phyloP scores from a whole-genome alignment of 225 moss, liverwort and hornwort species.

The Physcomitrium patens region DNA sequence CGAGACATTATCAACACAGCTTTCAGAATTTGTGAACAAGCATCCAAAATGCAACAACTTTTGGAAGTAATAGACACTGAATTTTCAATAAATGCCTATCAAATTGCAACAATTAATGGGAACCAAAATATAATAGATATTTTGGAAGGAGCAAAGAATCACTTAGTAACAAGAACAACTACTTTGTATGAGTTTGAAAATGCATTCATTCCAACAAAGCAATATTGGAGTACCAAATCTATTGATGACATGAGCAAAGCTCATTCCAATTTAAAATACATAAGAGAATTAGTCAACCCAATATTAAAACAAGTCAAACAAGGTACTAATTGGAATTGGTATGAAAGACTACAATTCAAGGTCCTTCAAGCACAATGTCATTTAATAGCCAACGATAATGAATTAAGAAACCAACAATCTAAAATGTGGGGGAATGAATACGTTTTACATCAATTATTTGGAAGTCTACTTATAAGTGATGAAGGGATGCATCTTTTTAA shows the following conservation, averaged over 20 bases:
- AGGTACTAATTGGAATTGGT: constrained; percentile 33
- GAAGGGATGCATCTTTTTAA: constrained; percentile 43
- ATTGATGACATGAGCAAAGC: accelerated
- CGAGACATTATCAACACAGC: constrained; percentile 26
- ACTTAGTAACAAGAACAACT: neutral
- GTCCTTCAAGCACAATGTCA: constrained; percentile 18
- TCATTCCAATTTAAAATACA: constrained; percentile 13
- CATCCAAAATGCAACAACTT: constrained; percentile 2
- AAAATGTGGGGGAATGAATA: constrained; percentile 41
- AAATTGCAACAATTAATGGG: constrained; percentile 37
- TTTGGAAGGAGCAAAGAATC: constrained; percentile 28
- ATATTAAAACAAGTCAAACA: neutral
- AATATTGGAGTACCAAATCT: constrained; percentile 18
- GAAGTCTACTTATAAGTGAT: constrained; percentile 33
- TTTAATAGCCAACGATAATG: constrained; percentile 28
- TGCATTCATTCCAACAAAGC: constrained; percentile 26
- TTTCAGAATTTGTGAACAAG: constrained; percentile 18
- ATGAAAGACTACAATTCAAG: constrained; percentile 25
- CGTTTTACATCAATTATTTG: constrained; percentile 37
- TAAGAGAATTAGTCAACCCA: constrained; percentile 12
- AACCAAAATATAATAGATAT: constrained; percentile 42
- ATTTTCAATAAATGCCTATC: constrained; percentile 29
- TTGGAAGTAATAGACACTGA: constrained; percentile 13
- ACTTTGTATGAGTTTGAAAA: constrained; percentile 27
- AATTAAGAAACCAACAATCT: constrained; percentile 30